Evolutionary conservation across 768 basidiomycete species (phyloP), one percentile per base, ranked within the genome.

Genomic region (Austroboletus eburneus): DNA sequence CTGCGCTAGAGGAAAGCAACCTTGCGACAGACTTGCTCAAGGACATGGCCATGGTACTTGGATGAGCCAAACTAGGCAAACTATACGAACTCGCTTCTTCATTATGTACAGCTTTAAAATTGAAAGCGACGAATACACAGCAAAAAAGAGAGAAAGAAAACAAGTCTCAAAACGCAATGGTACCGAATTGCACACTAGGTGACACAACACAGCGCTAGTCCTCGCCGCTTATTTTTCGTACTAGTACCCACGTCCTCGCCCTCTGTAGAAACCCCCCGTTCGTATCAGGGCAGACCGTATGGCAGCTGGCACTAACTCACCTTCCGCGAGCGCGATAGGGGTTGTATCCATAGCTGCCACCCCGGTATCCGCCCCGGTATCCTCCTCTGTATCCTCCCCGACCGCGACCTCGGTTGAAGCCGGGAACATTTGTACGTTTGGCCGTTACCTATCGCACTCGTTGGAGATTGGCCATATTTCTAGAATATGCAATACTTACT

Each of bases 341-440:
- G 49, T 51, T 69, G 59, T 73, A 81, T 8, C 75, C 76, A 30
- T 59, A 65, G 27, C 81, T 75, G 23, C 80, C 76, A 37, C 79
- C 75, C 47, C 76, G 64, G 58, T 74, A 75, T 24, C 85, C 78
- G 3, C 85, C 85, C 49, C 86, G 69, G 58, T 70, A 77, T 14
- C 78, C 77, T 5, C 81, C 81, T 46, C 81, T 59, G 55, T 75
- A 80, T n/a, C 67, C 72, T 37, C 85, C 87, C 42, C 92, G 73
- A 13, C 91, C 86, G 20, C 91, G 73, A 14, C 91, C 89, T 48
- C 87, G 82, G 56, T 81, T 87, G 69, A 90, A 92, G 1, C 92
- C 92, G 17, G 94, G 96, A 43, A 98, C 67, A 67, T 99, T 99
- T 33, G 96, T 99, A 50, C 96, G 80, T 66, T 99, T 99, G 21